A percentile compares a stretch with the other conserved stretches of the same genome.
phyloP scores from a whole-genome alignment of 176 grass and related monocot species.

The Oryza australiensis region DNA sequence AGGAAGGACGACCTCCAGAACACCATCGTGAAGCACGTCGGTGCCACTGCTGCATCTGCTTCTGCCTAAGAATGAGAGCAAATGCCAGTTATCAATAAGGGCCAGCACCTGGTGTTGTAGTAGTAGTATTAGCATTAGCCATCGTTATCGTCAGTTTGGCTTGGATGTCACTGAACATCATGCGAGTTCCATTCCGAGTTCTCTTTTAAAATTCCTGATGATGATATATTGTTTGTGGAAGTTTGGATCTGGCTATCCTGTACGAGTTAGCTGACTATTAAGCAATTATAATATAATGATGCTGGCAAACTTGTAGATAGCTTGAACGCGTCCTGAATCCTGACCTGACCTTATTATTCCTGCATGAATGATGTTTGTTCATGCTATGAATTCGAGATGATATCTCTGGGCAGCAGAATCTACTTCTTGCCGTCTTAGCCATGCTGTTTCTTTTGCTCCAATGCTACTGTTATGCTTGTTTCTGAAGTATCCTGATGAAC shows the following conservation, averaged over 20 bases:
- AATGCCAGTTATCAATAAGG: background rate
- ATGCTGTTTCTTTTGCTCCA: no score
- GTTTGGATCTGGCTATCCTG: background rate
- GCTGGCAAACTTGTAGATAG: background rate
- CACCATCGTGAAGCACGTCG: slow-evolving; percentile 13
- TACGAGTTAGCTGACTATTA: background rate
- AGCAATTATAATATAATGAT: background rate
- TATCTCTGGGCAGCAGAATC: background rate
- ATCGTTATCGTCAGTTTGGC: background rate
- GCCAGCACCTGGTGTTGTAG: background rate
- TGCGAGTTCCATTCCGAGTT: background rate
- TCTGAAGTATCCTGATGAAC: background rate
- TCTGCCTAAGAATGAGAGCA: slow-evolving; percentile 18
- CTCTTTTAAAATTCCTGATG: background rate
- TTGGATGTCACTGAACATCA: background rate
- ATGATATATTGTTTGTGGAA: background rate
- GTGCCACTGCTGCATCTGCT: background rate
- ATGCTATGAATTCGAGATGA: background rate
- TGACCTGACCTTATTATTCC: background rate
- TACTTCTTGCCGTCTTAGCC: background rate
- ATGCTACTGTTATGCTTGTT: background rate
- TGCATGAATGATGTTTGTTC: background rate
- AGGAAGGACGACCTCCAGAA: slow-evolving; percentile 42
- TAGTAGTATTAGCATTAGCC: background rate
- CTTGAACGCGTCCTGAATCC: background rate